Conservation (phyloP, 2,329 filamentous ascomycete genomes). For the Aspergillus terreus region DNA sequence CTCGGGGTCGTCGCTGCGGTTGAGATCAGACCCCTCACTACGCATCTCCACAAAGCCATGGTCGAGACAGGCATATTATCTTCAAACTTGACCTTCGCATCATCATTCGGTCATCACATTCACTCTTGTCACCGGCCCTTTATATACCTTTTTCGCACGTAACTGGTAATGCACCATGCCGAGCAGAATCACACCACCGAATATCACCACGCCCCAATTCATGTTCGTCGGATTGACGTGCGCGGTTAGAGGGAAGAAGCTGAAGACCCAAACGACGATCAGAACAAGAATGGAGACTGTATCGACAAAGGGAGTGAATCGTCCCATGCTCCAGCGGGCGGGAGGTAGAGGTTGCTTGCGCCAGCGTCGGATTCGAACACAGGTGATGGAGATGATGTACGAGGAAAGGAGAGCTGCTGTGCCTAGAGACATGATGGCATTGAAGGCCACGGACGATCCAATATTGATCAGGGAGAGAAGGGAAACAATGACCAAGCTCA, state of each 20-base stretch:
- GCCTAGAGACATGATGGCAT: slow-evolving; percentile 50
- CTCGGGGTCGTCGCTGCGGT: too few relatives aligned
- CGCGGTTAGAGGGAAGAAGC: slow-evolving; percentile 24
- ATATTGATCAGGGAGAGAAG: slow-evolving; percentile 51
- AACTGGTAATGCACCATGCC: slow-evolving; percentile 23
- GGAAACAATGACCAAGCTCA: slow-evolving; percentile 28
- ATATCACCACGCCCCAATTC: slow-evolving; percentile 29
- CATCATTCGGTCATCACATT: slow-evolving; percentile 6
- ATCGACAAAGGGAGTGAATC: slow-evolving; percentile 38
- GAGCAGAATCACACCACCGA: slow-evolving; percentile 22
- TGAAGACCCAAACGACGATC: slow-evolving; percentile 19
- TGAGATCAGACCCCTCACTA: too few relatives aligned
- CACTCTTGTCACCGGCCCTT: slow-evolving; percentile 27
- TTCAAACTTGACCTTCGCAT: too few relatives aligned
- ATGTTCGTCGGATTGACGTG: slow-evolving; percentile 18
- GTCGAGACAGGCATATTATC: too few relatives aligned
- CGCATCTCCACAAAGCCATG: too few relatives aligned
- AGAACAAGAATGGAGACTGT: slow-evolving; percentile 25
- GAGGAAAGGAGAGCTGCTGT: slow-evolving; percentile 43
- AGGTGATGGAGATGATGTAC: slow-evolving; percentile 52
- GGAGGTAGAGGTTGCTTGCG: slow-evolving; percentile 30
- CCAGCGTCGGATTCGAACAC: slow-evolving; percentile 41
- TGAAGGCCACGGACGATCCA: slow-evolving; percentile 49
- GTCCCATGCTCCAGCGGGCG: slow-evolving; percentile 31
- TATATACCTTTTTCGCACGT: slow-evolving; percentile 24